Base-by-base conservation (phyloP, 345 rosid genomes). In the Citrus glauca region DNA sequence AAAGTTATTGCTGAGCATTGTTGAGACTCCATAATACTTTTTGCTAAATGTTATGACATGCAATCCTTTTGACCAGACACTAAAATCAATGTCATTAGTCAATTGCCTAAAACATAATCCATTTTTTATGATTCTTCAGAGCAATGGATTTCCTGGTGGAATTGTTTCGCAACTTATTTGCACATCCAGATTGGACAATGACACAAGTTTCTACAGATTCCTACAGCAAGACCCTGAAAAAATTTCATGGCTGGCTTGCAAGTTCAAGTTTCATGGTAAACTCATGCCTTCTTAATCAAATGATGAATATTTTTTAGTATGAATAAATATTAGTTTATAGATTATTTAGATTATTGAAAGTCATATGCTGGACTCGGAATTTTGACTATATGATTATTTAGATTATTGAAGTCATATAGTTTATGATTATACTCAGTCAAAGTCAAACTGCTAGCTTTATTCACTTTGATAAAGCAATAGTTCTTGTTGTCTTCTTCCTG, bases 121-220 rank as follows among this genome's bases (percentile, higher is more conserved):
- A 65, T 64, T 72, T 76, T 79, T 77, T 30, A 40, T 77, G 30
- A 79, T 82, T 42, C 69, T 71, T 45, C 87, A 95, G 99, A 77
- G 99, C 98, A 13, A 94, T 92, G 98, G 99, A 96, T 89, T 96
- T 91, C 90, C 83, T 94, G 66, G 89, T 91, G 82, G 95, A 94
- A 86, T 88, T 96, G 78, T 96, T 96, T 84, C 91, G 92, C 79
- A 89, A 91, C 87, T 89, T 96, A 77, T 85, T 92, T 81, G 72
- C 85, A 69, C 97, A 94, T 86, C 84, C 87, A 77, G 98, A 96
- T 70, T 92, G 97, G 99, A 79, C 97, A 42, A 96, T 96, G 99
- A 35, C 95, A 50, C 97, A 94, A 84, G 92, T 91, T 75, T 92
- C 97, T 78, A 83, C 88, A 25, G 95, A 96, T 74, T 88, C 99